Conservation (phyloP, 2,329 filamentous ascomycete species). For the Coniochaeta sp. region DNA sequence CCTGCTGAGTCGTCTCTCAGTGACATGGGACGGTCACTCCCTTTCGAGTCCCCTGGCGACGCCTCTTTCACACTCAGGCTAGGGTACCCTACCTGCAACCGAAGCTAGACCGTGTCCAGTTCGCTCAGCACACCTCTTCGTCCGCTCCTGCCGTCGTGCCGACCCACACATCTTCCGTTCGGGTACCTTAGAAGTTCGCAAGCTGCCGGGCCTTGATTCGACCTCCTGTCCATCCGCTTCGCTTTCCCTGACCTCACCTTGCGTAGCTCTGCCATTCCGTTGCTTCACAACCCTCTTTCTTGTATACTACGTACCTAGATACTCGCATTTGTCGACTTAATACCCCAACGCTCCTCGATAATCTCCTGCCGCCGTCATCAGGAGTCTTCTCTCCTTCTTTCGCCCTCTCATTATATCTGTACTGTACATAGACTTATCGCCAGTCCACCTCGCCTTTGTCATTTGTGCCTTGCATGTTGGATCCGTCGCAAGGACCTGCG, state of each 20-base stretch:
- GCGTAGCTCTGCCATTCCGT: not conserved
- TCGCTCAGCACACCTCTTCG: not conserved
- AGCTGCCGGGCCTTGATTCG: not conserved
- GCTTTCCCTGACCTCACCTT: not conserved
- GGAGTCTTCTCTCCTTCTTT: not conserved
- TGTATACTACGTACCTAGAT: no score
- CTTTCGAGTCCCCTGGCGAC: not conserved
- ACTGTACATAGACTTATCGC: not conserved
- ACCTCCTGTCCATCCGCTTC: not conserved
- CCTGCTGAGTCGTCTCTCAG: not conserved
- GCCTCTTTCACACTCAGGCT: not conserved
- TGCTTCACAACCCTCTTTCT: not conserved
- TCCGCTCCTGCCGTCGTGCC: slow-evolving; percentile 1
- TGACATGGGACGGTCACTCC: not conserved
- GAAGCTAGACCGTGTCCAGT: not conserved
- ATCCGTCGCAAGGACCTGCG: not conserved
- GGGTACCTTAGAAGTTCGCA: slow-evolving; percentile 1
- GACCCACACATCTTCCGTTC: not conserved
- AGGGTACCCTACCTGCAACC: not conserved
- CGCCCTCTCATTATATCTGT: not conserved
- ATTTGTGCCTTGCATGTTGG: not conserved
- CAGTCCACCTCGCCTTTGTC: not conserved
- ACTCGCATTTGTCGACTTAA: not conserved
- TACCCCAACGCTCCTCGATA: not conserved
- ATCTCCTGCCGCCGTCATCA: not conserved